phyloP scores from a whole-genome alignment of 345 rosid genomes.

The Angophora floribunda region DNA sequence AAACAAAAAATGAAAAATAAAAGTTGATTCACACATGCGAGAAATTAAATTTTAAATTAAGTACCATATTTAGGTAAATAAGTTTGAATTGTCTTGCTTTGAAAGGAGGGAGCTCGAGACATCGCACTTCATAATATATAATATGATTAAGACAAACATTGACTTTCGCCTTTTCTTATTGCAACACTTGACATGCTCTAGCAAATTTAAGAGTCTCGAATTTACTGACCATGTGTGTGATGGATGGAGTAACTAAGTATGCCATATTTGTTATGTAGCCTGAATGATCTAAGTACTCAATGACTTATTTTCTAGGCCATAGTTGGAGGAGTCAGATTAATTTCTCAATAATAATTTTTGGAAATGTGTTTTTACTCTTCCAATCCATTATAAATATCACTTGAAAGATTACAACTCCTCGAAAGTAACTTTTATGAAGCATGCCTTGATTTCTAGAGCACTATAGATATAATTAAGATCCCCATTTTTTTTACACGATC shows the following conservation, averaged over 20 bases:
- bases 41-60: too few species aligned
- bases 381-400: neutral
- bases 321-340: neutral
- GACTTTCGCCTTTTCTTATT: neutral
- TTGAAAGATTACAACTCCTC: rapidly evolving
- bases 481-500: rapidly evolving
- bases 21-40: rapidly evolving
- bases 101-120: neutral
- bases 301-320: neutral
- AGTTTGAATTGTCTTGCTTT: too few species aligned
- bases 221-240: rapidly evolving
- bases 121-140: neutral
- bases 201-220: rapidly evolving
- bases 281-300: neutral
- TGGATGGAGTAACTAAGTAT: rapidly evolving
- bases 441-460: neutral
- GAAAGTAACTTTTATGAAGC: neutral
- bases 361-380: rapidly evolving
- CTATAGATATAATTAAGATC: rapidly evolving
- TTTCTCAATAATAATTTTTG: rapidly evolving
- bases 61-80: too few species aligned
- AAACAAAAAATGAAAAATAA: rapidly evolving
- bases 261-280: neutral
- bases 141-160: neutral
- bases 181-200: rapidly evolving